phyloP scores from a whole-genome alignment of 208 protist species.

The Trichomonas vaginalis region DNA sequence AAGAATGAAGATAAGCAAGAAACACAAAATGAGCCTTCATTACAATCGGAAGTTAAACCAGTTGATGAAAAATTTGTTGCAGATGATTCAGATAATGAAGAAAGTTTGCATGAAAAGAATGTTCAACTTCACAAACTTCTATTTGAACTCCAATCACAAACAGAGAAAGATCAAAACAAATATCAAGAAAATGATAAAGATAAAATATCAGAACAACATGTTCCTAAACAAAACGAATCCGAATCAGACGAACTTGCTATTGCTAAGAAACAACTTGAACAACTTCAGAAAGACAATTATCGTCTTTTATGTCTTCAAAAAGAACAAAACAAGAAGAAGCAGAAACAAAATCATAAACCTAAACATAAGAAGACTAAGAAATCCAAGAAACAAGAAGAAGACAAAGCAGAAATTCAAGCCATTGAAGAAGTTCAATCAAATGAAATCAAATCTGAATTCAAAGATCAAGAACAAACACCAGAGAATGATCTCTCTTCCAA shows the following conservation, averaged over 20 bases:
- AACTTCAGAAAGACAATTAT: neutral
- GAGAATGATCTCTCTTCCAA: too few relatives aligned
- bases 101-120: neutral
- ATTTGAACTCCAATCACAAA: too few relatives aligned
- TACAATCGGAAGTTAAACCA: too few relatives aligned
- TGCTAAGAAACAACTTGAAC: neutral
- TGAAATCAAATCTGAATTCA: too few relatives aligned
- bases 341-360: neutral
- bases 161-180: neutral
- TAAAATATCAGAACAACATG: neutral
- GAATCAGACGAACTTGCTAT: neutral
- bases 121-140: neutral
- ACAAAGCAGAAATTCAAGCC: neutral
- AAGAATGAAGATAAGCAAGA: too few relatives aligned
- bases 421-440: too few relatives aligned
- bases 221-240: neutral
- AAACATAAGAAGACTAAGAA: neutral
- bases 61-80: too few relatives aligned
- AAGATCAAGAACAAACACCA: neutral
- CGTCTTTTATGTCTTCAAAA: neutral
- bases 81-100: too few relatives aligned
- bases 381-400: neutral
- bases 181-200: neutral
- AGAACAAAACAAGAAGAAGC: too few relatives aligned
- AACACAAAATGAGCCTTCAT: too few relatives aligned